These are phyloP conservation scores for Candida endomychidarum DNA, from an alignment of 805 yeast species.

Conservation along the genomic window DNA sequence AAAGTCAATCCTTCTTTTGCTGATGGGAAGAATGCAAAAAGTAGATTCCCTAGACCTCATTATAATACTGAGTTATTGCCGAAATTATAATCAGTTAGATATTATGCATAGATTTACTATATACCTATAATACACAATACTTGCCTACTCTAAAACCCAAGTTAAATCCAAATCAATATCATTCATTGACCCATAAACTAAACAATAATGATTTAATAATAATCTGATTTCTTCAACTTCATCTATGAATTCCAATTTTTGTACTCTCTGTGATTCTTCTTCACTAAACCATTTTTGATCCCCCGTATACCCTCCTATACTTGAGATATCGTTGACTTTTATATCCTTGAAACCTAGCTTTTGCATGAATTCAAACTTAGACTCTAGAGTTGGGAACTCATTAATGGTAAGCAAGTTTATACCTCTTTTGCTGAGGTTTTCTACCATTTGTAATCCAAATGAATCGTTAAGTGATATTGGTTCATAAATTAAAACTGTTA, in stretches of 20 bases:
- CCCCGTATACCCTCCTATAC: constrained; percentile 34
- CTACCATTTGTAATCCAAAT: constrained; percentile 69
- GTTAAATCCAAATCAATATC: background rate
- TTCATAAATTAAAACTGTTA: constrained; percentile 56
- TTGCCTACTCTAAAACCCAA: background rate
- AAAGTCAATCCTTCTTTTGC: constrained; percentile 16
- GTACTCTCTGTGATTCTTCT: constrained; percentile 45
- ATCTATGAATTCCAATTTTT: constrained; percentile 63
- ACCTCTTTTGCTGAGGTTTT: constrained; percentile 60
- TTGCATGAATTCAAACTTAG: constrained; percentile 26
- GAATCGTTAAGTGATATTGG: constrained; percentile 64
- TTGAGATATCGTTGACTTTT: constrained; percentile 48
- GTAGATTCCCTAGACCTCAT: constrained; percentile 16
- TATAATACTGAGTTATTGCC: constrained; percentile 9
- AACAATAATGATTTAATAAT: constrained; percentile 61
- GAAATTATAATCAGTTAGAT: background rate
- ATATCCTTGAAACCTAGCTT: constrained; percentile 28
- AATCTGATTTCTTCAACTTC: constrained; percentile 71
- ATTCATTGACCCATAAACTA: constrained; percentile 30
- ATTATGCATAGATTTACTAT: constrained; percentile 1
- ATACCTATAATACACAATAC: too few species aligned
- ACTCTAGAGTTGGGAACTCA: constrained; percentile 46
- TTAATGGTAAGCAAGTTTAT: constrained; percentile 58
- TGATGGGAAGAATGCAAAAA: constrained; percentile 12
- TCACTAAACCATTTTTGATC: constrained; percentile 41